Evolutionary conservation across 192 early-diverging fungal genomes (phyloP).

Genomic region (Backusella australiensis): DNA sequence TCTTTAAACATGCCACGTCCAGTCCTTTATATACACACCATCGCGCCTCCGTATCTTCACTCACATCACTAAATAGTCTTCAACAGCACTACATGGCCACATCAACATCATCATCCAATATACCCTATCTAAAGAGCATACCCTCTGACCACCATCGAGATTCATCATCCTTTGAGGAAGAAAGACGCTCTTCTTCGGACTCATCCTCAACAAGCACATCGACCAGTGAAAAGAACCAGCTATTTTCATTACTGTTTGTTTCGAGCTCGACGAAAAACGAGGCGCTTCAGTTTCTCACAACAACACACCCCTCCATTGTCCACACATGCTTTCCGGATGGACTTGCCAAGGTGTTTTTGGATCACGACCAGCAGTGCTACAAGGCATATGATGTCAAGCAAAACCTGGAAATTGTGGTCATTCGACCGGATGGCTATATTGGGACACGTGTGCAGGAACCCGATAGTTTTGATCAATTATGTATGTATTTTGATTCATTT

Average conservation of each 20-base stretch:
- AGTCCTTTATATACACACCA: neutral
- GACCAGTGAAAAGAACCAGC: neutral
- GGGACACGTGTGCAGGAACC: slow-evolving; percentile 17
- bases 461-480: slow-evolving; percentile 5
- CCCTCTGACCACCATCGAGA: neutral
- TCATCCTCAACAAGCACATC: neutral
- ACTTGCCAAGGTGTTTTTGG: slow-evolving; percentile 20
- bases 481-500: slow-evolving; percentile 26
- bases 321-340: slow-evolving; percentile 16
- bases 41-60: neutral
- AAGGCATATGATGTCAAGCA: slow-evolving; percentile 3
- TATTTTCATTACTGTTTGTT: slow-evolving; percentile 14
- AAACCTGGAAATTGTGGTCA: slow-evolving; percentile 2
- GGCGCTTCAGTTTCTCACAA: neutral
- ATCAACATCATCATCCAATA: neutral
- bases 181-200: neutral
- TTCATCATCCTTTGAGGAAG: neutral
- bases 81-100: neutral
- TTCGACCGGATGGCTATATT: slow-evolving; percentile 32
- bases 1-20: neutral
- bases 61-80: neutral
- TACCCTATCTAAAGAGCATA: neutral
- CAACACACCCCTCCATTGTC: neutral
- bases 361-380: slow-evolving; percentile 25
- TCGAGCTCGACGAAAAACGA: slow-evolving; percentile 12